Conservation (phyloP, 805 yeast species). For the Saturnispora bothae region DNA sequence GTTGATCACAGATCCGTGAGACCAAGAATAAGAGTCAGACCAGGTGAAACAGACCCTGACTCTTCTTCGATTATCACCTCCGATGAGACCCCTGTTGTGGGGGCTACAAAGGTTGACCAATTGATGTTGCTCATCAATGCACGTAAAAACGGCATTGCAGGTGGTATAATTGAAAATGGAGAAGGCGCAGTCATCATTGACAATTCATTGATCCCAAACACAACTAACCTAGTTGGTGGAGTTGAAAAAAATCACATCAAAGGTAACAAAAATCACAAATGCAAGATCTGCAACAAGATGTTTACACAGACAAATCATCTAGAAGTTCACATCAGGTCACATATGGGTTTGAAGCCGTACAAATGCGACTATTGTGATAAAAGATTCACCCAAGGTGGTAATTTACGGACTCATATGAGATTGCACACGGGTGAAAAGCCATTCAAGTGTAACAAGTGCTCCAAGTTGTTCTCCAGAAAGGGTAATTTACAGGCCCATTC, state of each 20-base stretch:
- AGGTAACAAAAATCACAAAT: slow-evolving; percentile 48
- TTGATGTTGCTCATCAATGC: slow-evolving; percentile 88
- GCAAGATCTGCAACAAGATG: slow-evolving; percentile 67
- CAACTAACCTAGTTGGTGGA: slow-evolving; percentile 66
- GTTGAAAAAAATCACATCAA: slow-evolving; percentile 50
- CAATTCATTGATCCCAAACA: slow-evolving; percentile 33
- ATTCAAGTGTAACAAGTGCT: slow-evolving; percentile 67
- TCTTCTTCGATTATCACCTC: background rate
- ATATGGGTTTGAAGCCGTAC: slow-evolving; percentile 79
- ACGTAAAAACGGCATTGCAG: slow-evolving; percentile 63
- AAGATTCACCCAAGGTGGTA: slow-evolving; percentile 84
- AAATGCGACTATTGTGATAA: slow-evolving; percentile 72
- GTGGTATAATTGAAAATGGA: slow-evolving; percentile 49
- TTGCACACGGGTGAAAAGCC: slow-evolving; percentile 92
- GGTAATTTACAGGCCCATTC: slow-evolving; percentile 87
- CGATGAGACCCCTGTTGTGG: slow-evolving; percentile 61
- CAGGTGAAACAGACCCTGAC: too few relatives aligned
- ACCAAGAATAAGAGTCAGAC: too few relatives aligned
- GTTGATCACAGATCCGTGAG: too few relatives aligned
- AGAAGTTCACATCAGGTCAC: slow-evolving; percentile 82
- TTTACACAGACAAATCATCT: slow-evolving; percentile 87
- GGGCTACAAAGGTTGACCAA: slow-evolving; percentile 85
- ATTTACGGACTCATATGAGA: slow-evolving; percentile 73
- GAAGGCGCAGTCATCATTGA: slow-evolving; percentile 47
- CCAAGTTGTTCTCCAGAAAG: slow-evolving; percentile 71